Evolutionary conservation across 2,329 filamentous ascomycete species (phyloP).

Genomic region (Exophiala sp.): DNA sequence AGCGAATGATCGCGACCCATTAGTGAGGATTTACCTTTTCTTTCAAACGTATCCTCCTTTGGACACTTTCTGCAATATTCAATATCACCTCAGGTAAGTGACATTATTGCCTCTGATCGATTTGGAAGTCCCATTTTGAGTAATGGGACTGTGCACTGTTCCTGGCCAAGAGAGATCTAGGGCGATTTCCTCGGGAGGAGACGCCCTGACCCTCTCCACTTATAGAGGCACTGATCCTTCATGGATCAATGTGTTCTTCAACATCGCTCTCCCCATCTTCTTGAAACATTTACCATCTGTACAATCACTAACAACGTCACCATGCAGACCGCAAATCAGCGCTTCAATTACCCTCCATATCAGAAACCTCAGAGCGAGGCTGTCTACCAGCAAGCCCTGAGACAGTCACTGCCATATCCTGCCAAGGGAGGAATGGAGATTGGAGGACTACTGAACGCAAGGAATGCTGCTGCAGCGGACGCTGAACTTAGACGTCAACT

Average conservation of each 20-base stretch:
- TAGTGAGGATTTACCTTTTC: slow-evolving; percentile 7
- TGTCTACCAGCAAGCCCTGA: slow-evolving; percentile 18
- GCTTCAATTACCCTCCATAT: slow-evolving; percentile 13
- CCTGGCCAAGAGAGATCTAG: slow-evolving; percentile 11
- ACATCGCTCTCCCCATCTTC: slow-evolving; percentile 10
- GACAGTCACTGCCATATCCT: slow-evolving; percentile 13
- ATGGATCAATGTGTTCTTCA: slow-evolving; percentile 21
- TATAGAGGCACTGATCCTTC: slow-evolving; percentile 21
- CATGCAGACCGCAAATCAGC: slow-evolving; percentile 26
- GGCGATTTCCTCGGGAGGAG: slow-evolving; percentile 6
- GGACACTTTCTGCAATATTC: slow-evolving; percentile 4
- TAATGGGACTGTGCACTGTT: slow-evolving; percentile 17
- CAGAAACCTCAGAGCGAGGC: slow-evolving; percentile 14
- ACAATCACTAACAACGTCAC: slow-evolving; percentile 14
- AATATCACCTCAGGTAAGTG: slow-evolving; percentile 15
- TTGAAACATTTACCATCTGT: slow-evolving; percentile 7
- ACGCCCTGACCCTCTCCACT: slow-evolving; percentile 23
- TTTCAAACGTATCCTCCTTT: slow-evolving; percentile 5
- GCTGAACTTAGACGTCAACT: slow-evolving; percentile 45
- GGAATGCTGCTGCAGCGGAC: slow-evolving; percentile 43
- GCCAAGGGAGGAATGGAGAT: slow-evolving; percentile 45
- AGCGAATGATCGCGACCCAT: slow-evolving; percentile 6
- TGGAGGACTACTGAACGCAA: slow-evolving; percentile 51
- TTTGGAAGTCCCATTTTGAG: not conserved
- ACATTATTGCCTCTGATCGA: not conserved